Base-by-base conservation (phyloP, 2,329 filamentous ascomycete species). In the Hysterium pulicare region DNA sequence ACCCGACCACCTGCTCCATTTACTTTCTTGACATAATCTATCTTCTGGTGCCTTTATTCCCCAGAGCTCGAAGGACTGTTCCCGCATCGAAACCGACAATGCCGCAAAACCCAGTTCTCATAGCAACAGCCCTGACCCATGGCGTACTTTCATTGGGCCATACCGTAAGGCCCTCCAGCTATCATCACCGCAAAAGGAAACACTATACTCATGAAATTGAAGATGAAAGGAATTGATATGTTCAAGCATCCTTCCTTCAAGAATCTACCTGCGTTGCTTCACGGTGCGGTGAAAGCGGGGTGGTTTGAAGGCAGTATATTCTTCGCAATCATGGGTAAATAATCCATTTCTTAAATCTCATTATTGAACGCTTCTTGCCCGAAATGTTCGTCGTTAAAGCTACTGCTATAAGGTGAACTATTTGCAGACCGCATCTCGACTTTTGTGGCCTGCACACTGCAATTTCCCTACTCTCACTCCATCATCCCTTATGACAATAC, bases 301-400 rank as follows among this genome's bases (percentile, higher is more conserved):
- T 67, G 62, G 63, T 67, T 63, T 35, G 61, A 67, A 38, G 63
- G 63, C 7, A 60, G 57, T 36, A 58, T 59, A 0, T 67, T 65
- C 51, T 63, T 67, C 34, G 40, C 56, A 2, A 61, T 67, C 15
- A 50, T 62, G 40, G 51, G 62, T 66, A 55, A 30, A 40, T 20
- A 17, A 4, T 24, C 22, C 33, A 33, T 24, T 35, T 41, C 35
- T 20, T 31, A 28, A 28, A 9, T 28, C n/a, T 28, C 26, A n/a
- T n/a, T n/a, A n/a, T n/a, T n/a, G n/a, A n/a, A n/a, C n/a, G n/a
- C n/a, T n/a, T n/a, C n/a, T n/a, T n/a, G n/a, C n/a, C n/a, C n/a
- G n/a, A n/a, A n/a, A n/a, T n/a, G n/a, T n/a, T n/a, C n/a, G n/a
- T n/a, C n/a, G n/a, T n/a, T n/a, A n/a, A n/a, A n/a, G n/a, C n/a